phyloP scores from a whole-genome alignment of 2,329 filamentous ascomycete species.

The Polytolypa hystricis region DNA sequence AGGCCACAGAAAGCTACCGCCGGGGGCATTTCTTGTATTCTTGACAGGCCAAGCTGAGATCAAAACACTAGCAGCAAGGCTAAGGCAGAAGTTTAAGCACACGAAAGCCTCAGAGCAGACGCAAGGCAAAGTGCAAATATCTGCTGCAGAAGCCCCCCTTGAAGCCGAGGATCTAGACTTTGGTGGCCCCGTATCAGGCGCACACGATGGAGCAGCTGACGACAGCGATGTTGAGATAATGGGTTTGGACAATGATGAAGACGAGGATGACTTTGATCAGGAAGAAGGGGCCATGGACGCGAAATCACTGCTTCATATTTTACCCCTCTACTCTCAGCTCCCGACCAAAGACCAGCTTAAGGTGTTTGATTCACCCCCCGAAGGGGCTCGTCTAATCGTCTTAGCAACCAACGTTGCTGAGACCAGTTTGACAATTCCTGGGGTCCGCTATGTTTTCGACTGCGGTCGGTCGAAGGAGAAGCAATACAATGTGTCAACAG shows the following conservation, averaged over 20 bases:
- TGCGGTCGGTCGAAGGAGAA: conserved; percentile 87
- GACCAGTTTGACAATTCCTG: conserved; percentile 92
- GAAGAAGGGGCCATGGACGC: conserved; percentile 48
- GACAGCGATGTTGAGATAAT: conserved; percentile 51
- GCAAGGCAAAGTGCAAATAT: conserved; percentile 60
- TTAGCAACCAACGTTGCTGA: conserved; percentile 95
- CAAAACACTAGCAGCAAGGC: conserved; percentile 61
- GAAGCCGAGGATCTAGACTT: conserved; percentile 84
- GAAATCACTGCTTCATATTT: conserved; percentile 64
- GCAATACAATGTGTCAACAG: conserved; percentile 73
- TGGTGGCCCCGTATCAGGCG: conserved; percentile 42
- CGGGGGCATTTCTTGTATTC: conserved; percentile 86
- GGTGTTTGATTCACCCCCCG: conserved; percentile 77
- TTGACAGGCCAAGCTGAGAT: conserved; percentile 93
- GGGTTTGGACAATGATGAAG: conserved; percentile 44
- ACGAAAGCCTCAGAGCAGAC: conserved; percentile 40
- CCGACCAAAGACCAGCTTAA: conserved; percentile 82
- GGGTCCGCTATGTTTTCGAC: conserved; percentile 91
- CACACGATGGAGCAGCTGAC: conserved; percentile 43
- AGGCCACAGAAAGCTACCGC: conserved; percentile 80
- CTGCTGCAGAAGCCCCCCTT: conserved; percentile 63
- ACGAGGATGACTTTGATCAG: conserved; percentile 56
- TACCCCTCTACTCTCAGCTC: conserved; percentile 89
- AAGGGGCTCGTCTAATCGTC: conserved; percentile 73
- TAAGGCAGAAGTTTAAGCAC: conserved; percentile 58